These are phyloP conservation scores for Acanthamoeba royreba DNA, from an alignment of 208 protist species.

Conservation along the genomic window DNA sequence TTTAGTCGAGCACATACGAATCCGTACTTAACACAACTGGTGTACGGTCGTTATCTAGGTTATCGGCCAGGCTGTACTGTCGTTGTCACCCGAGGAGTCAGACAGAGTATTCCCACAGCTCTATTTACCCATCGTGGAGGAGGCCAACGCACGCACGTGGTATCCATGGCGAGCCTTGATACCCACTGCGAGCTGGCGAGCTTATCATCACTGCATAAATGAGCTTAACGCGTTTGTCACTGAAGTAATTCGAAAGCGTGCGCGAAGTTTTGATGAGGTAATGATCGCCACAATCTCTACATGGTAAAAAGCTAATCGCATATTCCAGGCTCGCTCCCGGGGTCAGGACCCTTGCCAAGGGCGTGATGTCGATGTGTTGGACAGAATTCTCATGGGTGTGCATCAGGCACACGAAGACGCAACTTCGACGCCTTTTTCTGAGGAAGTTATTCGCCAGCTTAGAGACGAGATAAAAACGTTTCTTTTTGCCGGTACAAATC, in stretches of 20 bases:
- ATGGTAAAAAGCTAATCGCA: no score
- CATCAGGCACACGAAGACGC: background rate
- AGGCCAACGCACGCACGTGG: constrained; percentile 88
- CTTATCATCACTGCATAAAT: constrained; percentile 80
- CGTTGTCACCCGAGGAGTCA: constrained; percentile 82
- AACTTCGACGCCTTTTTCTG: constrained; percentile 55
- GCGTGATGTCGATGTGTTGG: background rate
- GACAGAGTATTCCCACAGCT: constrained; percentile 87
- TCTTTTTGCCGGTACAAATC: constrained; percentile 71
- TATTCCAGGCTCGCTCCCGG: constrained; percentile 54
- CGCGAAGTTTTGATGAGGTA: constrained; percentile 72
- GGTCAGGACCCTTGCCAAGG: constrained; percentile 60
- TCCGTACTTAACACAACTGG: no score
- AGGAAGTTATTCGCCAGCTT: constrained; percentile 76
- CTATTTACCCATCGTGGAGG: constrained; percentile 88
- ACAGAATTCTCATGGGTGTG: background rate
- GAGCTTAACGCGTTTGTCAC: constrained; percentile 82
- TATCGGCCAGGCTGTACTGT: constrained; percentile 85
- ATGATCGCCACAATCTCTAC: background rate
- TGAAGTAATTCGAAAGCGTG: constrained; percentile 81
- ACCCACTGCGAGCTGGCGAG: constrained; percentile 78
- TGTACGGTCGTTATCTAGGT: constrained; percentile 49
- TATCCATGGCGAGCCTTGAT: constrained; percentile 86
- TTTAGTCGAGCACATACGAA: no score
- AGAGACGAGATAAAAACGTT: constrained; percentile 89